Base-by-base conservation (phyloP, 805 yeast species). In the Vanderwaltozyma verrucispora region DNA sequence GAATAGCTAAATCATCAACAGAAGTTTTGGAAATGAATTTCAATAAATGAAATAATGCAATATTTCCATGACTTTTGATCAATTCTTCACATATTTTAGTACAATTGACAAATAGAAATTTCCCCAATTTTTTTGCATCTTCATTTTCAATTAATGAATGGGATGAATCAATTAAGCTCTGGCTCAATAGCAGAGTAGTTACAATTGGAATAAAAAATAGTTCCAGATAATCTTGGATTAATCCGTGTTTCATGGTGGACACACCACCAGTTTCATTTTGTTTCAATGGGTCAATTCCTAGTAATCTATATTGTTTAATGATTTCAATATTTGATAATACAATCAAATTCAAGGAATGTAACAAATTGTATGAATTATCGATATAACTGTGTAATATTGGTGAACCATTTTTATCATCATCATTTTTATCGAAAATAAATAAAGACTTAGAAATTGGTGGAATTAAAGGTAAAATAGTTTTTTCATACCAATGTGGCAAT, bases 21-120 rank as follows among this genome's bases (percentile, higher is more conserved):
- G 70, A 60, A 9, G 62, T 39, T 14, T 49, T 48, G 12, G 49
- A 46, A 10, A 60, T 52, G 26, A 64, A 63, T 37, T 59, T 62
- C 14, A 69, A 41, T 0, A 65, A 32, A 41, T 56, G 59, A 37
- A 52, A 61, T 13, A 63, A 39, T 1, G 64, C 57, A 25, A 63
- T 47, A 30, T 64, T 51, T 12, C 66, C 66, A 46, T 66, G 62
- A 0, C 60, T 36, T 5, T 55, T 39, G 18, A 67, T 47, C 3
- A 68, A 39, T 39, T 63, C 47, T 18, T 66, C 68, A 46, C 63
- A 49, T 11, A 49, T 36, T 17, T 46, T 41, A 19, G 47, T 44
- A 32, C 53, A 46, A 41, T 16, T 47, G 21, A 30, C 43, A 42
- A 26, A 49, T 19, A 1, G 35, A 32, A 4, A 41, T 48, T 39